phyloP scores from a whole-genome alignment of 2,329 filamentous ascomycete genomes.

The Purpureocillium takamizusanense region DNA sequence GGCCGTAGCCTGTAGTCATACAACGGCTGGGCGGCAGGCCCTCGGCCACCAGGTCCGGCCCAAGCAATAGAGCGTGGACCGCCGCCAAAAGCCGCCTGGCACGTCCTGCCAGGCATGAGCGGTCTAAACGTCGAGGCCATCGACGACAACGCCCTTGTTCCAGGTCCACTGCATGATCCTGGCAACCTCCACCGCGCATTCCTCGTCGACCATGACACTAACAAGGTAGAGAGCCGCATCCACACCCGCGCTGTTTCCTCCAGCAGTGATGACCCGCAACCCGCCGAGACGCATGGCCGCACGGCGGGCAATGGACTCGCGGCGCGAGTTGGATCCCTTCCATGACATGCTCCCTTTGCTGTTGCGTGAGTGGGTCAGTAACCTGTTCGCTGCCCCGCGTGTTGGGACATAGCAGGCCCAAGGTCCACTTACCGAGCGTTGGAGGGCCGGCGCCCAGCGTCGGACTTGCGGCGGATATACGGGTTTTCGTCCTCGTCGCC shows the following conservation, averaged over 20 bases:
- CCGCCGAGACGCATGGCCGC: constrained; percentile 64
- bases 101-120: constrained; percentile 16
- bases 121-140: constrained; percentile 70
- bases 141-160: constrained; percentile 77
- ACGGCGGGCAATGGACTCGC: constrained; percentile 73
- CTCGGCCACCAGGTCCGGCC: too few relatives aligned
- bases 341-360: constrained; percentile 80
- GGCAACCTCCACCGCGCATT: constrained; percentile 66
- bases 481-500: constrained; percentile 76
- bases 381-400: not conserved
- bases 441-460: constrained; percentile 51
- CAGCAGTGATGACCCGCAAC: constrained; percentile 68
- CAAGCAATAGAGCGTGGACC: not conserved
- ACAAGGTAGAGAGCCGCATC: constrained; percentile 82
- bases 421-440: constrained; percentile 46
- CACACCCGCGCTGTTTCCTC: constrained; percentile 69
- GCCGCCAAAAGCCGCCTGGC: constrained; percentile 7
- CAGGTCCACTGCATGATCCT: constrained; percentile 72
- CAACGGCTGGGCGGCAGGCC: too few relatives aligned
- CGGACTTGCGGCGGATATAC: constrained; percentile 69
- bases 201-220: constrained; percentile 70
- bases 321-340: constrained; percentile 63
- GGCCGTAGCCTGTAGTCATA: too few relatives aligned
- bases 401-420: too few relatives aligned
- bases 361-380: constrained; percentile 13